Base-by-base conservation (phyloP, 495 filamentous ascomycete species). In the Cercophora sp. region DNA sequence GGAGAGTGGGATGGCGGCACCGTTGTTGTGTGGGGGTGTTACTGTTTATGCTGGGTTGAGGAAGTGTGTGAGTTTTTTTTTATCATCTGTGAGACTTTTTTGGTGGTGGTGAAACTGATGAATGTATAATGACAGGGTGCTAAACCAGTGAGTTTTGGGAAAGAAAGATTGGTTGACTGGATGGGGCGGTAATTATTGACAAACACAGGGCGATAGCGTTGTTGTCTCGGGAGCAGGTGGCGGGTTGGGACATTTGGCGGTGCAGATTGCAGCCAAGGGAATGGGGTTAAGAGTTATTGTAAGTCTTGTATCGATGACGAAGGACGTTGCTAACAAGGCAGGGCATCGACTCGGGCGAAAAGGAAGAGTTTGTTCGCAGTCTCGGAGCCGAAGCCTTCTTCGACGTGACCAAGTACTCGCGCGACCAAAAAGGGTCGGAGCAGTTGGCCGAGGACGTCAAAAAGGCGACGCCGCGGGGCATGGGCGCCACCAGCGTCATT, bases 331-430 rank as follows among this genome's bases (percentile, higher is more conserved):
- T 81, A 34, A 75, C 6, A 1, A 36, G 15, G 5, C 13, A 57
- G 54, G 84, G 82, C 20, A 79, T 89, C 61, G 86, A 89, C 65
- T 70, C 78, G 58, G 79, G 81, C 41, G 75, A 71, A 48, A 88
- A 88, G 61, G 75, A 80, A 51, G 67, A 76, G 2, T 57, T 85
- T n/a, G 78, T 83, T 23, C 73, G 75, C 18, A 71, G 74, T 0
- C 81, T 71, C 27, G 86, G 86, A 1, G 85, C 85, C 2, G 85
- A 88, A 64, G 72, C 78, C 50, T 89, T 88, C 62, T 70, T 89
- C 49, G 84, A 85, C 51, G 65, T 84, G 42, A 81, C 79, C n/a
- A 73, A 80, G 51, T 78, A 77, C 59, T 65, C 63, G 10, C n/a
- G 27, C 22, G 75, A 78, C 56, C 67, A 61, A 13, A 71, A 65